Conservation (phyloP, 1,284 basidiomycete genomes). For the Trichosporon faecale region DNA sequence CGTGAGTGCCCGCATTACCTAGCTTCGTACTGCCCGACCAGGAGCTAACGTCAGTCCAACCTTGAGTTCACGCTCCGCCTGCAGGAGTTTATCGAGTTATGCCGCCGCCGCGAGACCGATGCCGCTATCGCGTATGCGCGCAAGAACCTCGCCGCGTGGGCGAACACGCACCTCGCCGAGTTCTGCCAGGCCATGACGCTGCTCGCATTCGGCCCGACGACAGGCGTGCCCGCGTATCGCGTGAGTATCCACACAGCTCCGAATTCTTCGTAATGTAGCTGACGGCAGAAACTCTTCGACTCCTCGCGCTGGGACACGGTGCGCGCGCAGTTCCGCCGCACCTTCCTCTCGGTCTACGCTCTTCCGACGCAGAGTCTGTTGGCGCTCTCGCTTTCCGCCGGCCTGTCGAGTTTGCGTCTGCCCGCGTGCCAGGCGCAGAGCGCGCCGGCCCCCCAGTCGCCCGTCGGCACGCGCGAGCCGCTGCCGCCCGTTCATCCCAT, state of each 20-base stretch:
- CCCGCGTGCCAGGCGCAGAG: slow-evolving; percentile 56
- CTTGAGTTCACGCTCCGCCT: slow-evolving; percentile 93
- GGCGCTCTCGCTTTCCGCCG: slow-evolving; percentile 80
- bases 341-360: slow-evolving; percentile 79
- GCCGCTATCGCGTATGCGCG: slow-evolving; percentile 82
- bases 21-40: too few relatives aligned
- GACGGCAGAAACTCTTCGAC: slow-evolving; percentile 72
- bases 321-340: slow-evolving; percentile 71
- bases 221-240: slow-evolving; percentile 47
- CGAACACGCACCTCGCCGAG: slow-evolving; percentile 70
- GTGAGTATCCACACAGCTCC: slow-evolving; percentile 35
- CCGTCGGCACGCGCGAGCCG: slow-evolving; percentile 20
- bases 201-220: slow-evolving; percentile 61
- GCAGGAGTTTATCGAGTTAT: slow-evolving; percentile 94
- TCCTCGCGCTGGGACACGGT: slow-evolving; percentile 69
- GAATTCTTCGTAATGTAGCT: background rate
- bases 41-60: slow-evolving; percentile 63
- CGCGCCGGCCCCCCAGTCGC: slow-evolving; percentile 22
- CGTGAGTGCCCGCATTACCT: slow-evolving; percentile 58
- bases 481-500: slow-evolving; percentile 38
- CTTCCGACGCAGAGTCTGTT: slow-evolving; percentile 81
- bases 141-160: slow-evolving; percentile 79
- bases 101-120: slow-evolving; percentile 62
- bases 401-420: slow-evolving; percentile 79
- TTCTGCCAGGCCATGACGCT: slow-evolving; percentile 74